phyloP scores from a whole-genome alignment of 2,329 filamentous ascomycete genomes.

The Paracoccidioides lutzii region DNA sequence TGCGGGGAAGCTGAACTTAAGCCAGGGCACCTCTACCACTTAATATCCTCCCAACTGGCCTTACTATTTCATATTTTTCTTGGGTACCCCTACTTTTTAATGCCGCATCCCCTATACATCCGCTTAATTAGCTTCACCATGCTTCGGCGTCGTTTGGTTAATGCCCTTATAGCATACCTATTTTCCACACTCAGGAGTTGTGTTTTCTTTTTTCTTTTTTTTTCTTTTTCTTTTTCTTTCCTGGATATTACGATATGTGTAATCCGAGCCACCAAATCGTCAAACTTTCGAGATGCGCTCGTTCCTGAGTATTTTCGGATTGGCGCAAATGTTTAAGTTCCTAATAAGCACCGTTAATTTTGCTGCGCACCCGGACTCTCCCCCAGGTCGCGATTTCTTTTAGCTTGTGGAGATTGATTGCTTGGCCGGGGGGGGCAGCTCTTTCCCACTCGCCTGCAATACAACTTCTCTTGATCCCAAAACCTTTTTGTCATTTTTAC shows the following conservation, averaged over 20 bases:
- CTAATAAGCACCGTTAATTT: neutral
- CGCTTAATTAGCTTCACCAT: neutral
- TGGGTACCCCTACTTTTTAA: neutral
- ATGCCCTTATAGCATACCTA: neutral
- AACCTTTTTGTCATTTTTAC: neutral
- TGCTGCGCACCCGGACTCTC: neutral
- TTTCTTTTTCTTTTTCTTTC: neutral
- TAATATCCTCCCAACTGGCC: constrained; percentile 12
- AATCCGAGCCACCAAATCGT: no score
- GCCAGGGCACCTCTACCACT: constrained; percentile 23
- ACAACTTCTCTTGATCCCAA: neutral
- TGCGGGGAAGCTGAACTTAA: constrained; percentile 22
- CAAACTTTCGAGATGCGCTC: no score
- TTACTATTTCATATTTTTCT: neutral
- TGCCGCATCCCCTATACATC: neutral
- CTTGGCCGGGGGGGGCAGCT: neutral
- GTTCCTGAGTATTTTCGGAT: neutral
- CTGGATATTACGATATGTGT: neutral
- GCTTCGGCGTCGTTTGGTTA: neutral
- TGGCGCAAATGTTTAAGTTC: neutral
- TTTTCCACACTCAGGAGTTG: neutral
- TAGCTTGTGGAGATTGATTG: neutral
- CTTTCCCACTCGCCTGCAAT: neutral
- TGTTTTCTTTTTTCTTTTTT: neutral
- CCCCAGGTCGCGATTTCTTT: neutral